Evolutionary conservation across 768 basidiomycete genomes (phyloP).

Genomic region (Hericium rajendrae): DNA sequence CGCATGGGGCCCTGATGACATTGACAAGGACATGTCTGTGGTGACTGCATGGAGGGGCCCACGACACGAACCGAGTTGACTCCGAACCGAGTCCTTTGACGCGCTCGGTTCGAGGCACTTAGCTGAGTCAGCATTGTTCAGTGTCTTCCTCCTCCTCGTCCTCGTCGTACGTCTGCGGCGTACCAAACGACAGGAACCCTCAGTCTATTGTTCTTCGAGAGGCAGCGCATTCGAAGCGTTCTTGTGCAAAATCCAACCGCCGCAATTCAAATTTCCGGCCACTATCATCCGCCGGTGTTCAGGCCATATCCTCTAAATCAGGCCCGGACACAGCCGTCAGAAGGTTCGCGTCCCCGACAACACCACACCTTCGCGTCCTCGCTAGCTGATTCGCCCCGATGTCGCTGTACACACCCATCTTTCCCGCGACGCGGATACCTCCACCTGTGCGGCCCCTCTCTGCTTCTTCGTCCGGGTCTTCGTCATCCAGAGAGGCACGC

Average conservation of each 20-base stretch:
- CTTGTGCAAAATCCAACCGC: too few species aligned
- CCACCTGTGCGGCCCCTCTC: not conserved
- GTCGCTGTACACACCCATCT: conserved; percentile 27
- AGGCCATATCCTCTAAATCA: not conserved
- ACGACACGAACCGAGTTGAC: too few species aligned
- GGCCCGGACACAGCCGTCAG: not conserved
- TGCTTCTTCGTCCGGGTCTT: not conserved
- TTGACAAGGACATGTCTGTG: too few species aligned
- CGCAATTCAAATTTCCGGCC: too few species aligned
- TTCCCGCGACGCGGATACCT: conserved; percentile 16
- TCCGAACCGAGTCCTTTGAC: not conserved
- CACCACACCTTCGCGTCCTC: not conserved
- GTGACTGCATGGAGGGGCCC: too few species aligned
- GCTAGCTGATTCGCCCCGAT: conserved; percentile 6
- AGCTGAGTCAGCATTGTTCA: not conserved
- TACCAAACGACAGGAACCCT: too few species aligned
- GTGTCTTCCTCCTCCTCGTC: not conserved
- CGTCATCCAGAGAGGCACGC: not conserved
- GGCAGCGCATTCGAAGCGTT: too few species aligned
- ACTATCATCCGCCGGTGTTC: too few species aligned
- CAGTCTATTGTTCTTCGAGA: too few species aligned
- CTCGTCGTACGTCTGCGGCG: too few species aligned
- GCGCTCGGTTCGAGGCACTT: not conserved
- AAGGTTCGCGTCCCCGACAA: not conserved
- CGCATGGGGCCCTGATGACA: too few species aligned